A percentile compares a stretch with the other conserved stretches of the same genome.
Evolutionary conservation across 805 yeast genomes (phyloP).

Genomic region (Wickerhamiella lipophila): DNA sequence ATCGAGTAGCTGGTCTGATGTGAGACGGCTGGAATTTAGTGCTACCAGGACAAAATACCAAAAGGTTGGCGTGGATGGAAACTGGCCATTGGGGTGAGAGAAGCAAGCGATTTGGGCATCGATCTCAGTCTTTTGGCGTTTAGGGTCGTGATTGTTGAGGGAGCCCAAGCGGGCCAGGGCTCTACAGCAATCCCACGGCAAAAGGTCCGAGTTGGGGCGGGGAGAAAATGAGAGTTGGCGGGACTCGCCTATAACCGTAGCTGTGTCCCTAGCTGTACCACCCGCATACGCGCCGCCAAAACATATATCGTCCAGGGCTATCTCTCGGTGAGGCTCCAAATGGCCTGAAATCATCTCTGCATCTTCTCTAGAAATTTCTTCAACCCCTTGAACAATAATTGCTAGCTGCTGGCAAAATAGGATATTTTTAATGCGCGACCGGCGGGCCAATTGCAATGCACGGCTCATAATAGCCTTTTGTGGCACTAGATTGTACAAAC

Average conservation of each 20-base stretch:
- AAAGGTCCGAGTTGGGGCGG: background rate
- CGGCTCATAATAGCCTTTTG: background rate
- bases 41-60: slow-evolving; percentile 7
- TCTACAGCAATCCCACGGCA: background rate
- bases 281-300: background rate
- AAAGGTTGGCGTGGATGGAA: background rate
- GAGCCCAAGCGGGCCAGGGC: background rate
- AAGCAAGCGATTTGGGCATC: slow-evolving; percentile 4
- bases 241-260: too few species aligned
- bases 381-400: background rate
- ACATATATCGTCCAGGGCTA: background rate
- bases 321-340: background rate
- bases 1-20: background rate
- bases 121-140: background rate
- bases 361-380: background rate
- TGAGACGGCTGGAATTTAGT: background rate
- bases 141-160: background rate
- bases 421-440: background rate
- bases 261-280: too few species aligned
- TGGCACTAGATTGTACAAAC: background rate
- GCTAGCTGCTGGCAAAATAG: slow-evolving; percentile 1
- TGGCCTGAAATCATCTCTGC: background rate
- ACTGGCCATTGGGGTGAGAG: background rate
- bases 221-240: background rate
- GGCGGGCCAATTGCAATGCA: background rate